phyloP scores from a whole-genome alignment of 768 basidiomycete species.

The Rickenella mellea region DNA sequence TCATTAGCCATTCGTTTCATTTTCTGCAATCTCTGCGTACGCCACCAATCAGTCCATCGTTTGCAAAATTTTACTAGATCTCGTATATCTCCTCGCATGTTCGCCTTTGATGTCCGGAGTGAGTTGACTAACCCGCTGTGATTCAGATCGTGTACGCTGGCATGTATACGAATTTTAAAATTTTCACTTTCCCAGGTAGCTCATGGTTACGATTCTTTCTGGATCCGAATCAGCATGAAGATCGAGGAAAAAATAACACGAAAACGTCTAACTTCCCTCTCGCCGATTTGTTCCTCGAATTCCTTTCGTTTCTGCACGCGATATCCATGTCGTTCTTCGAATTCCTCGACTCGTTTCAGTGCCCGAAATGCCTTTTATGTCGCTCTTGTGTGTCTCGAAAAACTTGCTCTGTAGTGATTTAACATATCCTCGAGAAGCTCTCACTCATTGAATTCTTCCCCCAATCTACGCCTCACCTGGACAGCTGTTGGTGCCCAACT shows the following conservation, averaged over 20 bases:
- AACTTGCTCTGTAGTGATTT: slow-evolving; percentile 98
- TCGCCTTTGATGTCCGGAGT: too few relatives aligned
- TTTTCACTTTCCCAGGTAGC: slow-evolving; percentile 71
- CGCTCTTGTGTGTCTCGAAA: slow-evolving; percentile 98
- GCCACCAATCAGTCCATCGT: too few relatives aligned
- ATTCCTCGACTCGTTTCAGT: slow-evolving; percentile 91
- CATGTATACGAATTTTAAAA: background rate
- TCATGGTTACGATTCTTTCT: slow-evolving; percentile 86
- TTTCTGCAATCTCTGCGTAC: too few relatives aligned
- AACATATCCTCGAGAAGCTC: slow-evolving; percentile 6
- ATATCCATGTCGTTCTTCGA: slow-evolving; percentile 76
- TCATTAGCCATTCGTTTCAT: too few relatives aligned
- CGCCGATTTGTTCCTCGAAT: slow-evolving; percentile 77
- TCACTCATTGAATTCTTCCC: background rate
- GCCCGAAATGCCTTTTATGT: slow-evolving; percentile 86
- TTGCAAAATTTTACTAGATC: too few relatives aligned
- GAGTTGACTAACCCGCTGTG: slow-evolving; percentile 72
- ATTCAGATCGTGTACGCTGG: background rate
- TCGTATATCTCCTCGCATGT: too few relatives aligned
- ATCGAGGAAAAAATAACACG: background rate
- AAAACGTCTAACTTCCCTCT: slow-evolving; percentile 65
- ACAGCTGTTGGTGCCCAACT: slow-evolving; percentile 92
- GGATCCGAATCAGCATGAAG: slow-evolving; percentile 3
- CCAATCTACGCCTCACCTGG: slow-evolving; percentile 52
- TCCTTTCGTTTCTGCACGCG: slow-evolving; percentile 80